Percentiles rank a stretch among this genome's conserved stretches.
These are phyloP conservation scores for Chondrostereum purpureum DNA, from an alignment of 1,284 basidiomycete genomes.

Conservation along the genomic window DNA sequence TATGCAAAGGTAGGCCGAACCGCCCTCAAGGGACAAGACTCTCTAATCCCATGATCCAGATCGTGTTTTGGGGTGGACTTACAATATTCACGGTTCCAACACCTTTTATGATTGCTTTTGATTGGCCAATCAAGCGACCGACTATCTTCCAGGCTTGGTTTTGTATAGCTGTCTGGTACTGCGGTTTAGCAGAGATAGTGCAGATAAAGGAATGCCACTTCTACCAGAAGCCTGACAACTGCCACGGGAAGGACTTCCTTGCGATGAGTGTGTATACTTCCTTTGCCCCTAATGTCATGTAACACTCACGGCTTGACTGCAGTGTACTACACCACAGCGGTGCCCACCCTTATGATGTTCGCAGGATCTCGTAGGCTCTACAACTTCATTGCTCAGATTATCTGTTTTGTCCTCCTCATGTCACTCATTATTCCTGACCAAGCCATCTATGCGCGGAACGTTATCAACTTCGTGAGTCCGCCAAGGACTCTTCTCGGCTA, in stretches of 20 bases:
- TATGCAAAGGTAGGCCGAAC: constrained; percentile 6
- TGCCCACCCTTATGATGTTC: constrained; percentile 21
- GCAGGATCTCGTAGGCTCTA: constrained; percentile 19
- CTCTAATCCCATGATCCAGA: constrained; percentile 8
- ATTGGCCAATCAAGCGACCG: constrained; percentile 24
- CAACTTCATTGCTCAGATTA: constrained; percentile 17
- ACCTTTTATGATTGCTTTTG: constrained; percentile 28
- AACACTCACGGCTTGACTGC: not conserved
- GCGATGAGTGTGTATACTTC: constrained; percentile 17
- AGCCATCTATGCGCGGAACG: constrained; percentile 21
- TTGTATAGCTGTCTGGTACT: constrained; percentile 25
- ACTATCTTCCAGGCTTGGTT: constrained; percentile 28
- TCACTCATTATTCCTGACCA: constrained; percentile 21
- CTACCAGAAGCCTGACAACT: constrained; percentile 11
- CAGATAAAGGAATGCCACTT: constrained; percentile 19
- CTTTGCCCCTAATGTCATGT: not conserved
- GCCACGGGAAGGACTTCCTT: constrained; percentile 19
- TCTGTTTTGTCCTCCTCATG: constrained; percentile 17
- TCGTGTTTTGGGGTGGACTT: constrained; percentile 18
- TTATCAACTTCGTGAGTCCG: constrained; percentile 19
- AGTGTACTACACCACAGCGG: constrained; percentile 19
- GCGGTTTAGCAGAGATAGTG: constrained; percentile 20
- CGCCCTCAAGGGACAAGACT: not conserved
- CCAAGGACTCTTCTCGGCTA: not conserved
- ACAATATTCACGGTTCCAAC: constrained; percentile 28